Evolutionary conservation across 2,329 filamentous ascomycete species (phyloP).

Genomic region (Botrytis fragariae): DNA sequence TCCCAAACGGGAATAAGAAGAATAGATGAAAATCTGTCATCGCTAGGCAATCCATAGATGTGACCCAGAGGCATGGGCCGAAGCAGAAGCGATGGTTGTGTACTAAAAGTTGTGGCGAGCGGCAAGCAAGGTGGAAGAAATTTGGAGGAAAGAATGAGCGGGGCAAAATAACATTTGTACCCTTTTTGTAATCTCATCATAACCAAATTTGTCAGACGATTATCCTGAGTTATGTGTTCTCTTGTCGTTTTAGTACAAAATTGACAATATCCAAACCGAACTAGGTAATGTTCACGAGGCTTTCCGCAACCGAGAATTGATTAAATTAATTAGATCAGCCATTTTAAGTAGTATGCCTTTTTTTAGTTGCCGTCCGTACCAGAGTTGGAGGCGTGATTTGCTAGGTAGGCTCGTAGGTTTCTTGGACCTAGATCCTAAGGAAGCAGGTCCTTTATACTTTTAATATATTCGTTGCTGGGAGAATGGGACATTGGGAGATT

Average conservation of each 20-base stretch:
- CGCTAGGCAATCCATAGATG: neutral
- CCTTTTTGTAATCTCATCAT: neutral
- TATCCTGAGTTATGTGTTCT: neutral
- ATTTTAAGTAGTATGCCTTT: neutral
- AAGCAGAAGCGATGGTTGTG: slow-evolving; percentile 17
- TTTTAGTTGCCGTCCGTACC: slow-evolving; percentile 3
- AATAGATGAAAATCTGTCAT: slow-evolving; percentile 3
- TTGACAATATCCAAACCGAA: neutral
- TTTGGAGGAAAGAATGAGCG: slow-evolving; percentile 1
- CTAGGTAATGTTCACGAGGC: slow-evolving; percentile 5
- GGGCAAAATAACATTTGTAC: neutral
- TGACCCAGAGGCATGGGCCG: slow-evolving; percentile 19
- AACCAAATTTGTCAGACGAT: neutral
- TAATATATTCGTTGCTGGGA: slow-evolving; percentile 2
- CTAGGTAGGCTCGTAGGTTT: neutral
- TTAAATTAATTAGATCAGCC: slow-evolving; percentile 2
- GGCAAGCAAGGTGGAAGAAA: slow-evolving; percentile 2
- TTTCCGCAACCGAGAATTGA: neutral
- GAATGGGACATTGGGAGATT: slow-evolving; percentile 6
- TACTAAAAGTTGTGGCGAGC: slow-evolving; percentile 9
- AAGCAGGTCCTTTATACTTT: neutral
- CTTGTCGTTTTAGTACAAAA: neutral
- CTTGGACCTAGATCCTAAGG: slow-evolving; percentile 1
- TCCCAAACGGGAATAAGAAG: neutral
- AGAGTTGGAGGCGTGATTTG: neutral